phyloP scores from a whole-genome alignment of 306 rosid species.

The Malus orientalis region DNA sequence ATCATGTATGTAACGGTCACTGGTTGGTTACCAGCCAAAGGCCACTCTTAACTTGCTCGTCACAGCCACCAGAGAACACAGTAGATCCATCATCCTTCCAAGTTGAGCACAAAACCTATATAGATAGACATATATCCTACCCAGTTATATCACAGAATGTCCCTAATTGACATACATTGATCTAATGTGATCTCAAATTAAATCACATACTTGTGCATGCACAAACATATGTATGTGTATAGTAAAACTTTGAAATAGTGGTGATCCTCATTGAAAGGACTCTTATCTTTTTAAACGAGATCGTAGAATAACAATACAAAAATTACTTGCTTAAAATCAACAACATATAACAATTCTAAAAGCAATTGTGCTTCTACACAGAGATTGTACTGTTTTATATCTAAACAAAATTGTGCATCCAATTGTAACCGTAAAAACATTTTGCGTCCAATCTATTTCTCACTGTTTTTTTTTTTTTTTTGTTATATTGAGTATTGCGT shows the following conservation, averaged over 20 bases:
- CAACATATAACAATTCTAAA: not conserved
- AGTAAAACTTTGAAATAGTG: not conserved
- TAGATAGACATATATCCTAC: not conserved
- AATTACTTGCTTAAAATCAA: not conserved
- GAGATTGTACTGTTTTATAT: not conserved
- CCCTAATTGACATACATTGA: not conserved
- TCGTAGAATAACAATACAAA: not conserved
- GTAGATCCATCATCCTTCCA: constrained; percentile 98
- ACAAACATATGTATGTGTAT: not conserved
- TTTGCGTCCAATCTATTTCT: not conserved
- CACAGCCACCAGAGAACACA: constrained; percentile 91
- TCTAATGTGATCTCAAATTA: not conserved
- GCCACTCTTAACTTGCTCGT: constrained; percentile 98
- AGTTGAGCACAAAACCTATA: constrained; percentile 71
- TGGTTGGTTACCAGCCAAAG: constrained; percentile 66
- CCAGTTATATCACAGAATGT: not conserved
- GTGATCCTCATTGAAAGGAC: not conserved
- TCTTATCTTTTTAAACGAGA: not conserved
- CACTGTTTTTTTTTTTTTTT: too few species aligned
- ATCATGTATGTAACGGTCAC: constrained; percentile 84
- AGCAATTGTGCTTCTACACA: not conserved
- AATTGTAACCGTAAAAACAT: too few species aligned
- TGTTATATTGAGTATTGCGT: too few species aligned
- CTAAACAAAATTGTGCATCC: too few species aligned
- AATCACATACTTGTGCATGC: too few species aligned